Evolutionary conservation across 768 basidiomycete species (phyloP).

Genomic region (Collybia sordida): DNA sequence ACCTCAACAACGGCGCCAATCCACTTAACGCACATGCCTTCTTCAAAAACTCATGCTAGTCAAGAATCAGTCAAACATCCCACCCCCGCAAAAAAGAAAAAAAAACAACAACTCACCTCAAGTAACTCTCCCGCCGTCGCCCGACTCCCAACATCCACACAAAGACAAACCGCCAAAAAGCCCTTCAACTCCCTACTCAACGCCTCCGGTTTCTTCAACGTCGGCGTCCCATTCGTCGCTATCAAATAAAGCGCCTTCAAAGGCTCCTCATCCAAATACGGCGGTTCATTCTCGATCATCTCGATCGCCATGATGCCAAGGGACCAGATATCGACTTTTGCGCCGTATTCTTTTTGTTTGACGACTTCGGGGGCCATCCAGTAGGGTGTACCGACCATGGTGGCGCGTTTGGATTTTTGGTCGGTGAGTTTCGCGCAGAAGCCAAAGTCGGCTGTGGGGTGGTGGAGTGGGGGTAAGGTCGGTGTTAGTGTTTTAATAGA

Average conservation of each 20-base stretch:
- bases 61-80: slow-evolving; percentile 9
- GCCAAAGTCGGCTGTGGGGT: slow-evolving; percentile 81
- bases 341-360: slow-evolving; percentile 95
- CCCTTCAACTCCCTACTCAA: slow-evolving; percentile 91
- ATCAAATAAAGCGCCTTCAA: slow-evolving; percentile 93
- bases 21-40: slow-evolving; percentile 83
- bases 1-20: slow-evolving; percentile 82
- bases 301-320: slow-evolving; percentile 98
- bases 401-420: slow-evolving; percentile 94
- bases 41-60: slow-evolving; percentile 90
- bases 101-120: slow-evolving; percentile 51
- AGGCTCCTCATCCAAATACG: slow-evolving; percentile 94
- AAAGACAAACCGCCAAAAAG: slow-evolving; percentile 96
- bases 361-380: slow-evolving; percentile 99
- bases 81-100: background rate
- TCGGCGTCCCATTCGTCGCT: slow-evolving; percentile 98
- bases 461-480: slow-evolving; percentile 5
- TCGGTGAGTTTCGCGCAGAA: slow-evolving; percentile 96
- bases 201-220: slow-evolving; percentile 92
- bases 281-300: slow-evolving; percentile 98
- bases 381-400: slow-evolving; percentile 98
- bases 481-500: background rate
- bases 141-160: slow-evolving; percentile 92
- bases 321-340: slow-evolving; percentile 97
- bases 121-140: slow-evolving; percentile 88